Percentiles rank a stretch among this genome's conserved stretches.
These are phyloP conservation scores for Yarrowia sp. DNA, from an alignment of 805 yeast genomes.

Conservation along the genomic window DNA sequence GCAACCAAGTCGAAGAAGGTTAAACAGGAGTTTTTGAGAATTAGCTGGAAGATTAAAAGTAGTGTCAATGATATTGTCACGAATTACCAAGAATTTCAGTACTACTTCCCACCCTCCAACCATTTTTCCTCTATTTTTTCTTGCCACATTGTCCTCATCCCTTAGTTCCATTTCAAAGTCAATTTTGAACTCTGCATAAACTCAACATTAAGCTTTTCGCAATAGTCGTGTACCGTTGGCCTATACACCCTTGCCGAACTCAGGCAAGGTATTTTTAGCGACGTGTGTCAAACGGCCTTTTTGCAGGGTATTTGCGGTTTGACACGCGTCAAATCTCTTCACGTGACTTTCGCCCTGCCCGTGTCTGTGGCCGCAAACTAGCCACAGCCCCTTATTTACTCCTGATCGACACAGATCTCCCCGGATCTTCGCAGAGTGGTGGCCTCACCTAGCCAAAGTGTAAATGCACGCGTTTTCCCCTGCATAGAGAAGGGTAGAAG, in stretches of 20 bases:
- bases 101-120: too few relatives aligned
- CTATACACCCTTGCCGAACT: slow-evolving; percentile 7
- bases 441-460: slow-evolving; percentile 14
- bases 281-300: background rate
- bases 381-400: slow-evolving; percentile 1
- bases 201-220: background rate
- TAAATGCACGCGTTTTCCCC: slow-evolving; percentile 26
- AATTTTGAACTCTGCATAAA: too few relatives aligned
- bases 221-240: slow-evolving; percentile 3
- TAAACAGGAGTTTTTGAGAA: too few relatives aligned
- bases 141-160: background rate
- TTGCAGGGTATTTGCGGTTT: background rate
- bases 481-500: slow-evolving; percentile 2
- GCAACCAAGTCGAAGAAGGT: too few relatives aligned
- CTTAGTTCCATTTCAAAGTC: background rate
- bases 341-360: too few relatives aligned
- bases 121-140: too few relatives aligned
- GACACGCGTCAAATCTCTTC: too few relatives aligned
- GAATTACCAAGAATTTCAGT: too few relatives aligned
- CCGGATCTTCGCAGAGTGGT: slow-evolving; percentile 8
- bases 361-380: background rate
- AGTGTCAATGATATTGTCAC: too few relatives aligned
- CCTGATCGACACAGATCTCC: slow-evolving; percentile 28
- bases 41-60: too few relatives aligned
- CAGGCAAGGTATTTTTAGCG: slow-evolving; percentile 14